Evolutionary conservation across 192 early-diverging fungal genomes (phyloP).

Genomic region (Mortierella claussenii): DNA sequence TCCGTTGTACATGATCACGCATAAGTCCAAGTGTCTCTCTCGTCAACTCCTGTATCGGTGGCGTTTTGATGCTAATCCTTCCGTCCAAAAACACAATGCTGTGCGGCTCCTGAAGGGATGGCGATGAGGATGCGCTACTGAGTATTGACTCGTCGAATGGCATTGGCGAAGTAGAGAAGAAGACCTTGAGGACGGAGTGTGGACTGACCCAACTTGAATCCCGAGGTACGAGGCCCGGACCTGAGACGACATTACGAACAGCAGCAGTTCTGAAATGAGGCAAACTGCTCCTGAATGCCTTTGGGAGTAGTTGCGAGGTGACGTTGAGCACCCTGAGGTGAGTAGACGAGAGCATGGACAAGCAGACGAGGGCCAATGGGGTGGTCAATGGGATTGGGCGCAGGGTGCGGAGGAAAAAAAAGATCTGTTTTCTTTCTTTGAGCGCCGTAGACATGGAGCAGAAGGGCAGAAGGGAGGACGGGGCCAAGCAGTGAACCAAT

Average conservation of each 20-base stretch:
- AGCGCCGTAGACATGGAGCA: too few species aligned
- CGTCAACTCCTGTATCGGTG: not conserved
- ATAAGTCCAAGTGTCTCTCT: conserved; percentile 22
- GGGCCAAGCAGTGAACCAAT: too few species aligned
- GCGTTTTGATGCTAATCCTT: not conserved
- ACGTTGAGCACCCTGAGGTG: conserved; percentile 15
- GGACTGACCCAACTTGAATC: not conserved
- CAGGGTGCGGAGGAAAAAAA: not conserved
- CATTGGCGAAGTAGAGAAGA: not conserved
- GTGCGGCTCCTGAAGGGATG: not conserved
- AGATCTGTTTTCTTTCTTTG: not conserved
- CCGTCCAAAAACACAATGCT: conserved; percentile 21
- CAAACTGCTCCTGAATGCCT: not conserved
- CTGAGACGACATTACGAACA: not conserved
- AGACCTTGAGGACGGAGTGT: not conserved
- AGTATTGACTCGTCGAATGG: not conserved
- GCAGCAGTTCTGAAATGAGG: not conserved
- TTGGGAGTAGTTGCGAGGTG: conserved; percentile 1
- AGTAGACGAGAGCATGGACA: conserved; percentile 14
- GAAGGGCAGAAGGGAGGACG: too few species aligned
- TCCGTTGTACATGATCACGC: conserved; percentile 27
- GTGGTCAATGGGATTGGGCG: too few species aligned
- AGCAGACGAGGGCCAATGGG: too few species aligned
- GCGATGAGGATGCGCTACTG: not conserved
- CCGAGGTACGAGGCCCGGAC: not conserved